phyloP scores from a whole-genome alignment of 2,329 filamentous ascomycete species.

The Apiospora koreana region DNA sequence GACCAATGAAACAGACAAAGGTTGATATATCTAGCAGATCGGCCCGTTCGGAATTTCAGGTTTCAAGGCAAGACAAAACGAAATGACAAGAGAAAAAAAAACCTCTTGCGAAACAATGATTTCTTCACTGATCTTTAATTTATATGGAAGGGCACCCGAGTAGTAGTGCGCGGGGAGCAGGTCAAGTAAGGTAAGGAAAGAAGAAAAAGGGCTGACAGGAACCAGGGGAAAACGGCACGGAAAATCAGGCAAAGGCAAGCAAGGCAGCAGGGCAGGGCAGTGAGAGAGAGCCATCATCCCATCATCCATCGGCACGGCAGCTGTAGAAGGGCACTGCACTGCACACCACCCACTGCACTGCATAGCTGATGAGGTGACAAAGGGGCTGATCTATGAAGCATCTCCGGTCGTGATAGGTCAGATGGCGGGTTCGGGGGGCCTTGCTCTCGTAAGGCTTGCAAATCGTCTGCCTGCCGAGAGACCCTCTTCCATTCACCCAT shows the following conservation, averaged over 20 bases:
- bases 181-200: neutral
- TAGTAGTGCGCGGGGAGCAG: neutral
- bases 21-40: conserved; percentile 4
- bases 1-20: conserved; percentile 10
- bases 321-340: too few relatives aligned
- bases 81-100: neutral
- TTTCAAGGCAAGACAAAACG: neutral
- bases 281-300: neutral
- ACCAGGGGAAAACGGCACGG: neutral
- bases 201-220: neutral
- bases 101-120: neutral
- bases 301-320: neutral
- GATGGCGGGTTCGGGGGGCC: neutral
- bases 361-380: neutral
- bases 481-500: neutral
- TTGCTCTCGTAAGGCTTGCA: neutral
- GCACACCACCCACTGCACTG: neutral
- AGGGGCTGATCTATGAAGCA: neutral
- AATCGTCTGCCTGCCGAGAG: conserved; percentile 4
- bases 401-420: neutral
- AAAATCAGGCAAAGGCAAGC: neutral
- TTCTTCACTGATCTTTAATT: neutral
- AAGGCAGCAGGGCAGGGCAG: neutral
- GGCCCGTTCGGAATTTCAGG: neutral
- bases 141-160: neutral